Percentiles rank a stretch among this genome's conserved stretches.
Conservation (phyloP, 164 flowering plant species). For the Annona cherimola region DNA sequence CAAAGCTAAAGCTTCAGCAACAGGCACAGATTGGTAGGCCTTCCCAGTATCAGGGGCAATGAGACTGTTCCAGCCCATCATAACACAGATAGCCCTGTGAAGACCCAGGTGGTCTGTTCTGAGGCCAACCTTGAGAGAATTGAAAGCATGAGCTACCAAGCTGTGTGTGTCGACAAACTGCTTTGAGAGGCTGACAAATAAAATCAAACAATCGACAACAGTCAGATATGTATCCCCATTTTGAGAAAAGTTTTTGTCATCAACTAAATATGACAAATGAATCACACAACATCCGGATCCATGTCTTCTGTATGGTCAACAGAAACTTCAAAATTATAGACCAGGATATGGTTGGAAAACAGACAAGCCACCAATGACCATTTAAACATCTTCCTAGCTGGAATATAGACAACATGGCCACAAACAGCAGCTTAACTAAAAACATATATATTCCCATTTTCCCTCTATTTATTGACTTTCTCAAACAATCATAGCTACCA, state of each 20-base stretch:
- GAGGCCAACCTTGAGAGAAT: conserved; percentile 34
- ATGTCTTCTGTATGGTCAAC: not conserved
- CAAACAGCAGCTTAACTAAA: too few species aligned
- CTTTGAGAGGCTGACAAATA: conserved; percentile 34
- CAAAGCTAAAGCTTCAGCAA: conserved; percentile 35
- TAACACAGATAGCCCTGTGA: conserved; percentile 60
- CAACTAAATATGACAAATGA: not conserved
- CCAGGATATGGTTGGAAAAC: too few species aligned
- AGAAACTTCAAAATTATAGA: not conserved
- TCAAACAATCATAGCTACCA: too few species aligned
- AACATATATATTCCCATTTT: too few species aligned
- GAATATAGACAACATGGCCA: too few species aligned
- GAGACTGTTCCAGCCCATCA: conserved; percentile 64
- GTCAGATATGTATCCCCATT: not conserved
- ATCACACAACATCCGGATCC: not conserved
- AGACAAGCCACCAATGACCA: too few species aligned
- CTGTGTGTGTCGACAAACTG: conserved; percentile 41
- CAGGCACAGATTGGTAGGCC: conserved; percentile 29
- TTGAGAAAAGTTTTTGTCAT: not conserved
- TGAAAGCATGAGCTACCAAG: conserved; percentile 48
- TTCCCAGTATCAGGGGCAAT: conserved; percentile 24
- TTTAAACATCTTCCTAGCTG: too few species aligned
- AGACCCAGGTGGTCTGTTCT: conserved; percentile 68
- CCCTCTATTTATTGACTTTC: too few species aligned
- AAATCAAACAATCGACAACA: not conserved